These are phyloP conservation scores for Microcyclospora pomicola DNA, from an alignment of 2,329 filamentous ascomycete species.

Conservation along the genomic window DNA sequence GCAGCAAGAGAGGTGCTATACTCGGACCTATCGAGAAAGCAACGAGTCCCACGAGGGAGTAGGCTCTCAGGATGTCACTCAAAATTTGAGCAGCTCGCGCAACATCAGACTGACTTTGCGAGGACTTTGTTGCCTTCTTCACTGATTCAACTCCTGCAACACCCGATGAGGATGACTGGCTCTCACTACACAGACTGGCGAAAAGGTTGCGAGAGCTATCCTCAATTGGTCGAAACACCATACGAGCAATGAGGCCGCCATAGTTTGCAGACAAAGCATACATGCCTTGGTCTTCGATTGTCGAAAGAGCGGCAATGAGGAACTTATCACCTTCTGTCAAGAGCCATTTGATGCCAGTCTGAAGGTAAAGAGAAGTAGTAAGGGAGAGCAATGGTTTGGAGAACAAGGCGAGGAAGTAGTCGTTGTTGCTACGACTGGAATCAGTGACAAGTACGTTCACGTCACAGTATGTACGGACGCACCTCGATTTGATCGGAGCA, in stretches of 20 bases:
- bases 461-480: slow-evolving; percentile 13
- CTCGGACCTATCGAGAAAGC: slow-evolving; percentile 59
- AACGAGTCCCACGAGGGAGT: slow-evolving; percentile 58
- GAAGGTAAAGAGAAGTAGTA: slow-evolving; percentile 69
- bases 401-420: slow-evolving; percentile 49
- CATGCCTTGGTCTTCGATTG: slow-evolving; percentile 68
- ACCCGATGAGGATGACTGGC: slow-evolving; percentile 20
- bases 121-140: slow-evolving; percentile 2
- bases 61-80: slow-evolving; percentile 53
- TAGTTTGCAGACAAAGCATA: slow-evolving; percentile 91
- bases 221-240: slow-evolving; percentile 89
- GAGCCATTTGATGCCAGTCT: slow-evolving; percentile 81
- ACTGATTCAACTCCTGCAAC: slow-evolving; percentile 24
- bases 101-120: slow-evolving; percentile 8
- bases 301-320: slow-evolving; percentile 65
- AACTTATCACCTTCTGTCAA: slow-evolving; percentile 91
- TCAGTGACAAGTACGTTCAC: slow-evolving; percentile 15
- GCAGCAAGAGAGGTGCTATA: slow-evolving; percentile 58
- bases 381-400: slow-evolving; percentile 57
- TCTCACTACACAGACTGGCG: slow-evolving; percentile 53
- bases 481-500: slow-evolving; percentile 30
- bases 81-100: slow-evolving; percentile 39
- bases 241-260: slow-evolving; percentile 71
- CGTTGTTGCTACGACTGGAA: slow-evolving; percentile 12
- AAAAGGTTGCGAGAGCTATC: slow-evolving; percentile 87